These are phyloP conservation scores for Dendrobium catenatum DNA, from an alignment of 106 monocot species.

Conservation along the genomic window DNA sequence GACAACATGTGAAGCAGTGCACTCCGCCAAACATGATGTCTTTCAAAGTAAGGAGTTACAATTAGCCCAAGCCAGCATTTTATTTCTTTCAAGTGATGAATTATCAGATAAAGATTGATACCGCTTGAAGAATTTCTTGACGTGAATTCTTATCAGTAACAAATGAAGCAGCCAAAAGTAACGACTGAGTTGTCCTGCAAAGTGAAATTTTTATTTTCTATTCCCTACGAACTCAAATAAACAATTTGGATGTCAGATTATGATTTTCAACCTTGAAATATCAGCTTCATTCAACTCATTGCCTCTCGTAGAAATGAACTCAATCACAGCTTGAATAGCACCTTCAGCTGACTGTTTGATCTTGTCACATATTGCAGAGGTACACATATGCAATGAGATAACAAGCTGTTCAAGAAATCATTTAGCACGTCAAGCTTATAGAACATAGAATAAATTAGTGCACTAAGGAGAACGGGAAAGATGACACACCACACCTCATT, in stretches of 20 bases:
- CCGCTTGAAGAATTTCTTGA: constrained; percentile 87
- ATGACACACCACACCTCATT: constrained; percentile 51
- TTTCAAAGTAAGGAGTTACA: constrained; percentile 31
- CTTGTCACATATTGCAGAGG: constrained; percentile 80
- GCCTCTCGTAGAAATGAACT: constrained; percentile 79
- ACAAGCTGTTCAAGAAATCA: constrained; percentile 60
- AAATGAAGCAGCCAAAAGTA: constrained; percentile 64
- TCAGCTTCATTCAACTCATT: constrained; percentile 75
- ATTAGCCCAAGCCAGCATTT: not conserved
- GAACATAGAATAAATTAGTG: not conserved
- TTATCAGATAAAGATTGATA: constrained; percentile 39
- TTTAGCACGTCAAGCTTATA: not conserved
- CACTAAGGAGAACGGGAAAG: not conserved
- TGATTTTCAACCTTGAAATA: constrained; percentile 56
- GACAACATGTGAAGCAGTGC: constrained; percentile 64
- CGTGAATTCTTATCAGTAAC: constrained; percentile 74
- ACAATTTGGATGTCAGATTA: not conserved
- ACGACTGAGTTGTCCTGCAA: constrained; percentile 79
- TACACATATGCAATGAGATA: constrained; percentile 60
- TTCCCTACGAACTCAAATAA: not conserved
- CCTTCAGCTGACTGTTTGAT: constrained; percentile 95
- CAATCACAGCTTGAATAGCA: constrained; percentile 80
- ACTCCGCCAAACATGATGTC: constrained; percentile 93
- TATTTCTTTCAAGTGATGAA: not conserved
- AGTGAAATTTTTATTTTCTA: constrained; percentile 3